These are phyloP conservation scores for Kockovaella imperatae DNA, from an alignment of 768 basidiomycete species.

Conservation along the genomic window DNA sequence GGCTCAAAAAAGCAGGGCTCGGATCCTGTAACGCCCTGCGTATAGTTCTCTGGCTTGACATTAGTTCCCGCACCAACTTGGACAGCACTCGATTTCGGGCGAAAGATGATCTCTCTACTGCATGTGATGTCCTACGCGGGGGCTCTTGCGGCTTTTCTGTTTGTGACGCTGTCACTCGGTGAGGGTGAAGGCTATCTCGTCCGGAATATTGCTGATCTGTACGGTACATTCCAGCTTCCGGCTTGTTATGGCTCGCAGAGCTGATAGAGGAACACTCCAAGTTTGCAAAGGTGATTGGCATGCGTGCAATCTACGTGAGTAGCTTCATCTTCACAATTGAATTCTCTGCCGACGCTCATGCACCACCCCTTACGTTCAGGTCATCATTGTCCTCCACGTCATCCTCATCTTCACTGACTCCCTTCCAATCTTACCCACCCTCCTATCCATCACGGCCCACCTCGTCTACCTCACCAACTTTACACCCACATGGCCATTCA, in stretches of 20 bases:
- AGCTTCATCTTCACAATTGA: not conserved
- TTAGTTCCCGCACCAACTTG: no score
- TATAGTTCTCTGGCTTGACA: no score
- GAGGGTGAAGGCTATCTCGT: no score
- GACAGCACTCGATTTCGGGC: no score
- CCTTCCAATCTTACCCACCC: conserved; percentile 64
- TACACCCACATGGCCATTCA: conserved; percentile 79
- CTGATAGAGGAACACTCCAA: conserved; percentile 89
- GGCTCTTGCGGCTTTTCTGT: conserved; percentile 67
- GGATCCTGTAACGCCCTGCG: no score
- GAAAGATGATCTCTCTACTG: no score
- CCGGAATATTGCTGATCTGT: not conserved
- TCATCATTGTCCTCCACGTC: conserved; percentile 67
- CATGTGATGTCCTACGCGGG: conserved; percentile 56
- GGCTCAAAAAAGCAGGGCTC: no score
- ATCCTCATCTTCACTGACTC: conserved; percentile 71
- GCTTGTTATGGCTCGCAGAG: conserved; percentile 86
- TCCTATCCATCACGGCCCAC: conserved; percentile 78
- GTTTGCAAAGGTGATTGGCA: conserved; percentile 70
- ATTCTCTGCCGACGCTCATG: not conserved
- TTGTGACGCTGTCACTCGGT: conserved; percentile 89
- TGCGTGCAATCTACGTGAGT: conserved; percentile 79
- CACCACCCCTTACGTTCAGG: conserved; percentile 48
- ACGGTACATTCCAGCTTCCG: conserved; percentile 59
- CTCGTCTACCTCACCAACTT: conserved; percentile 89